Evolutionary conservation across 805 yeast genomes (phyloP), one percentile per base, ranked within the genome.

Genomic region (Cyberlindnera meyerae): DNA sequence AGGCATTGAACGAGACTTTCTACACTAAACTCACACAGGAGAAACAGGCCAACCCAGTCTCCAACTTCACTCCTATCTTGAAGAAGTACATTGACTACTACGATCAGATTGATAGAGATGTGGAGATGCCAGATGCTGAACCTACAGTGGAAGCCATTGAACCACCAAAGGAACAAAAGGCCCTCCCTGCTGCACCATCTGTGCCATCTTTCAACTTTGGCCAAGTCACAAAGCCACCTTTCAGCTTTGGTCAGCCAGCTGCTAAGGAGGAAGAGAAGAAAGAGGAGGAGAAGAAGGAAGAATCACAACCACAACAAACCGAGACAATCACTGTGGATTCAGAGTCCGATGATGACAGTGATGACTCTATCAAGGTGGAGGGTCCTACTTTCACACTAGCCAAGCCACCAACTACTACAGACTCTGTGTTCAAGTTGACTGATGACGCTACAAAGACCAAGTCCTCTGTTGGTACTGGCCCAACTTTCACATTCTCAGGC

Each of bases 1-100:
- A 71, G 48, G 89, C 94, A 1, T 63, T 85, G 52, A 83, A 83
- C 54, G 68, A 70, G 8, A 75, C 69, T 36, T 79, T 85, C 47
- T 58, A 69, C 21, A 66, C 66, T 12, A 66, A 77, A 21, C 54
- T 85, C 22, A 61, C 61, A 27, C 56, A 62, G 18, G 58, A 69
- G 9, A 55, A 71, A 18, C 40, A 45, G 1, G 56, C 62, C 6
- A 72, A 73, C 43, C 70, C 79, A 2, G 61, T 73, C 11, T 76
- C 75, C 2, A 74, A 81, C 48, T 71, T 82, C 45, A 61, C 73
- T 0, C 67, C 76, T 12, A 61, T 77, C 11, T 66, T 77, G 12
- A 59, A 61, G n/a, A 81, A 79, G 54, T 85, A 85, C 54, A 62
- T 65, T 20, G 67, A 68, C 21, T 84, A 74, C 46, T 64, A 70